phyloP scores from a whole-genome alignment of 148 eudicot species.

The Rheum nobile region DNA sequence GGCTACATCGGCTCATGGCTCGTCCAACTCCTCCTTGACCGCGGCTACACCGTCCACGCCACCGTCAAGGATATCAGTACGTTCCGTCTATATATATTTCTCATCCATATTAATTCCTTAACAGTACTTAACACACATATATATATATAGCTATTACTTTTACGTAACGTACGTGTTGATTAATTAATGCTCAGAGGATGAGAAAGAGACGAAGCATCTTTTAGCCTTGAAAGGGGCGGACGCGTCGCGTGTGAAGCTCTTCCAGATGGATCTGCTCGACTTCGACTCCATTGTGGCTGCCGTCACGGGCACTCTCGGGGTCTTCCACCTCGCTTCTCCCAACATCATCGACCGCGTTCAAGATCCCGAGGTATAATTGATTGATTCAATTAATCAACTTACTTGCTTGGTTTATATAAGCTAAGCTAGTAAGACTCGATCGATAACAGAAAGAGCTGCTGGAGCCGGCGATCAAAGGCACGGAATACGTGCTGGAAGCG shows the following conservation, averaged over 20 bases:
- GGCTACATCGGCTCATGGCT: constrained; percentile 85
- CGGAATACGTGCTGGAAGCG: constrained; percentile 59
- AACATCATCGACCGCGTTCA: constrained; percentile 47
- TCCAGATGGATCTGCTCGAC: constrained; percentile 71
- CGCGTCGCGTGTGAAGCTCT: constrained; percentile 34
- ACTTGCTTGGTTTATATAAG: too few relatives aligned
- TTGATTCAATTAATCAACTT: too few relatives aligned
- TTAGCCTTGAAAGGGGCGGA: constrained; percentile 49
- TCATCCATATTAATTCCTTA: too few relatives aligned
- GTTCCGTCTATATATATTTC: background rate
- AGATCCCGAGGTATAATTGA: constrained; percentile 78
- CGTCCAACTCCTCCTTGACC: constrained; percentile 62
- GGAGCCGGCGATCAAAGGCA: constrained; percentile 80
- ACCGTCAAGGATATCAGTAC: constrained; percentile 59
- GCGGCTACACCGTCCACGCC: constrained; percentile 92
- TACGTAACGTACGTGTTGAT: background rate
- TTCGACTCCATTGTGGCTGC: constrained; percentile 59
- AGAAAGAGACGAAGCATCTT: constrained; percentile 69
- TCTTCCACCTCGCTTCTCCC: constrained; percentile 85
- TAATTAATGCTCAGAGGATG: constrained; percentile 57
- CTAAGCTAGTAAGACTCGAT: too few relatives aligned
- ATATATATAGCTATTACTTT: too few relatives aligned
- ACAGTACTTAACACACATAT: background rate
- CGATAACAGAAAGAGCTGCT: constrained; percentile 47
- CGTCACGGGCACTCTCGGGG: constrained; percentile 43